Percentiles rank a stretch among this genome's conserved stretches.
phyloP scores from a whole-genome alignment of 371 early-diverging fungal genomes.

The Zychaea mexicana region DNA sequence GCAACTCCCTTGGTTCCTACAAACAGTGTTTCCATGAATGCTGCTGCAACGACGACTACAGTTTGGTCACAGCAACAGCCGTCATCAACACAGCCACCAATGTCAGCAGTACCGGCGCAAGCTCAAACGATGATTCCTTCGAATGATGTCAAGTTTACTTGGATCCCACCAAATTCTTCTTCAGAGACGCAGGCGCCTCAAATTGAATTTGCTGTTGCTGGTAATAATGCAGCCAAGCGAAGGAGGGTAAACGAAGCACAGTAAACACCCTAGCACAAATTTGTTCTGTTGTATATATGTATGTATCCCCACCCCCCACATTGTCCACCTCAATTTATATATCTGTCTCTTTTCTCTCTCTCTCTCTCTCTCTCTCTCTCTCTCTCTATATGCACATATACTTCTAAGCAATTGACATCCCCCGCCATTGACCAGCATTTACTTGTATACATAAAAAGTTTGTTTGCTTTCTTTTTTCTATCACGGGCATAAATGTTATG shows the following conservation, averaged over 20 bases:
- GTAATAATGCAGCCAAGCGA: background rate
- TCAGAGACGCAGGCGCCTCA: conserved; percentile 13
- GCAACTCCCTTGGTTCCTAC: background rate
- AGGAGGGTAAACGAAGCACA: background rate
- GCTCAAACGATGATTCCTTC: conserved; percentile 34
- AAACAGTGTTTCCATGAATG: background rate
- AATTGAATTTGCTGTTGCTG: conserved; percentile 7
- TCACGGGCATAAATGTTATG: background rate
- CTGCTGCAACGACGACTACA: background rate
- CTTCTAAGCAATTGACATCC: background rate
- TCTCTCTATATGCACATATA: background rate
- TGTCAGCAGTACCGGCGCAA: background rate
- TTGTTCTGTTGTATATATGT: conserved; percentile 1
- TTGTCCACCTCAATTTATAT: background rate
- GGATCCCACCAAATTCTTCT: conserved; percentile 21
- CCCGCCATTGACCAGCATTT: background rate
- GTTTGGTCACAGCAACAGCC: background rate
- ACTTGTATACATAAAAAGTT: background rate
- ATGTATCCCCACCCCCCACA: background rate
- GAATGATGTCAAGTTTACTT: conserved; percentile 33
- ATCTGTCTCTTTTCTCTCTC: background rate
- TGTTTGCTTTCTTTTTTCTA: background rate
- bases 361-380: background rate
- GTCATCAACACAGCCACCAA: background rate
- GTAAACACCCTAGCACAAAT: background rate